phyloP scores from a whole-genome alignment of 2,329 filamentous ascomycete species.

The Teratosphaeria destructans region DNA sequence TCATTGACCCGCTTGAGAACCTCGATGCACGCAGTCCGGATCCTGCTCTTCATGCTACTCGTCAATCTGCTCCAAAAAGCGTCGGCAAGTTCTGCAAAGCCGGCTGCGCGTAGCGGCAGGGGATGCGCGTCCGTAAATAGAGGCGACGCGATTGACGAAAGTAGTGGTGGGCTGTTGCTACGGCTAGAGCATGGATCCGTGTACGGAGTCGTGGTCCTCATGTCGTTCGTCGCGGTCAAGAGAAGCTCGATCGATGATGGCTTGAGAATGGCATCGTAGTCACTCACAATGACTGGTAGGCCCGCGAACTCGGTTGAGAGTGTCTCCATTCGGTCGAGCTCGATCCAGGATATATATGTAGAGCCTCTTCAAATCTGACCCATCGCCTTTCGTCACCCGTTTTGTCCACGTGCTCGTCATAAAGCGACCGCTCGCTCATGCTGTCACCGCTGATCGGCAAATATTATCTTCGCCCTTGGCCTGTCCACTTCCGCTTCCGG shows the following conservation, averaged over 20 bases:
- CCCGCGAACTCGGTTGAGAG: slow-evolving; percentile 11
- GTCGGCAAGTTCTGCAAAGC: slow-evolving; percentile 12
- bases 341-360: not conserved
- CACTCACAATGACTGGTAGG: slow-evolving; percentile 17
- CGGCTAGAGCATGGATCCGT: not conserved
- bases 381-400: not conserved
- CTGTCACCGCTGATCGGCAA: not conserved
- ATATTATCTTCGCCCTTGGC: not conserved
- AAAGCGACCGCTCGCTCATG: no score
- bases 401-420: not conserved
- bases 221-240: not conserved
- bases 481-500: not conserved
- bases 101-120: not conserved
- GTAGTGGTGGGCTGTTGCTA: not conserved
- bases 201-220: not conserved
- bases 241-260: slow-evolving; percentile 1
- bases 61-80: slow-evolving; percentile 12
- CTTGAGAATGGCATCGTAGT: slow-evolving; percentile 10
- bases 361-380: not conserved
- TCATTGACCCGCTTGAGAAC: slow-evolving; percentile 19
- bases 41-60: slow-evolving; percentile 14
- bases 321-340: not conserved
- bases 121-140: not conserved
- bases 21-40: slow-evolving; percentile 18
- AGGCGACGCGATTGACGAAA: not conserved